A percentile compares a stretch with the other conserved stretches of the same genome.
phyloP scores from a whole-genome alignment of 768 basidiomycete species.

The Boletellus ananas region DNA sequence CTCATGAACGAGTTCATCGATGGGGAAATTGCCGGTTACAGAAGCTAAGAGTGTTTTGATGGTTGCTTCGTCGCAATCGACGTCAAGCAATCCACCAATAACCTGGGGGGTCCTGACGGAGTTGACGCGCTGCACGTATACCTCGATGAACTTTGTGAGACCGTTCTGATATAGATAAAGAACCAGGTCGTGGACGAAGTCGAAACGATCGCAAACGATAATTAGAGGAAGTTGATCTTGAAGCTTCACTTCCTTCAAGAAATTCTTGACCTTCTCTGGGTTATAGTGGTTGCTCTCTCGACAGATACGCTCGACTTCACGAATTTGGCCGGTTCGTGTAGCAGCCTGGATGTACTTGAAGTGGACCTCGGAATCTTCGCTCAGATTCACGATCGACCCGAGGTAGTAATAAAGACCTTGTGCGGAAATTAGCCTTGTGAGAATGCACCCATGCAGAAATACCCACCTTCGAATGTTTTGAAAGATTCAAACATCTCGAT shows the following conservation, averaged over 20 bases:
- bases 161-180: constrained; percentile 98
- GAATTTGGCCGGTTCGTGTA: constrained; percentile 95
- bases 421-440: background rate
- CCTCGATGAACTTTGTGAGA: constrained; percentile 95
- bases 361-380: constrained; percentile 94
- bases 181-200: constrained; percentile 98
- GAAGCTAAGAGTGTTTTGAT: constrained; percentile 94
- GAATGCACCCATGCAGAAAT: background rate
- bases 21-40: constrained; percentile 95
- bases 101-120: constrained; percentile 96
- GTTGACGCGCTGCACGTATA: constrained; percentile 99
- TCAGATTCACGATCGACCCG: constrained; percentile 95
- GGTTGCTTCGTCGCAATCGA: constrained; percentile 94
- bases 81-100: constrained; percentile 92
- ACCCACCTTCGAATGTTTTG: constrained; percentile 90
- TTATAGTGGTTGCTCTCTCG: constrained; percentile 97
- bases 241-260: constrained; percentile 98
- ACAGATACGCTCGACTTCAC: constrained; percentile 98
- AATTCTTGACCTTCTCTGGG: constrained; percentile 99
- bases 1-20: constrained; percentile 96
- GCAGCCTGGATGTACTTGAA: constrained; percentile 99
- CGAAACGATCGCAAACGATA: constrained; percentile 99
- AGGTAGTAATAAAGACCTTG: constrained; percentile 95
- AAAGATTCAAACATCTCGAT: constrained; percentile 98
- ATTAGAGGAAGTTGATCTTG: constrained; percentile 96